Conservation (phyloP, 2,329 filamentous ascomycete genomes). For the Aspergillus cejpii region DNA sequence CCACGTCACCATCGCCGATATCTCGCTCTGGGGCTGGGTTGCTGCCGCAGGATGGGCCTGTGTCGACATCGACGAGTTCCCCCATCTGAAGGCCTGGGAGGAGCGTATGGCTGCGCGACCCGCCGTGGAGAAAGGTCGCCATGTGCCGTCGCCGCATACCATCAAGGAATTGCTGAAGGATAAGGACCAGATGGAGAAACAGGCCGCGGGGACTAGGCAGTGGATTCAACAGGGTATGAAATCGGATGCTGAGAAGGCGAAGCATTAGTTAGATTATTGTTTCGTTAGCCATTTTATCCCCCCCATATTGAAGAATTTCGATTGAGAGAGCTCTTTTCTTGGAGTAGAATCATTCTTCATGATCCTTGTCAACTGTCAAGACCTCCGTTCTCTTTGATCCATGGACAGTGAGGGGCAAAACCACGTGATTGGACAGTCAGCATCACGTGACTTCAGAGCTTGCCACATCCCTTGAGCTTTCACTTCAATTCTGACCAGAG, state of each 20-base stretch:
- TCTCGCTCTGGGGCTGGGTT: slow-evolving; percentile 75
- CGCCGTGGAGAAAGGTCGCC: slow-evolving; percentile 65
- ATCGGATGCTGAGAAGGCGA: slow-evolving; percentile 51
- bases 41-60: slow-evolving; percentile 54
- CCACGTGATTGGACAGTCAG: not conserved
- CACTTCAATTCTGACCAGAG: not conserved
- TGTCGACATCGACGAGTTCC: slow-evolving; percentile 67
- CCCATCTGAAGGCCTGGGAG: slow-evolving; percentile 69
- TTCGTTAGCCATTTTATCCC: no score
- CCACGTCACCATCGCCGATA: slow-evolving; percentile 57
- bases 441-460: slow-evolving; percentile 12
- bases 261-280: slow-evolving; percentile 12
- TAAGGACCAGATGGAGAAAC: slow-evolving; percentile 52
- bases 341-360: no score
- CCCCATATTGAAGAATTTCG: no score
- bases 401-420: not conserved
- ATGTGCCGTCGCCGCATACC: slow-evolving; percentile 61
- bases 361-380: no score
- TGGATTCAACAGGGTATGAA: slow-evolving; percentile 69
- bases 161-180: slow-evolving; percentile 55
- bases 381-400: not conserved
- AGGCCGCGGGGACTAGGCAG: slow-evolving; percentile 46
- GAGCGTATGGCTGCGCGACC: slow-evolving; percentile 62
- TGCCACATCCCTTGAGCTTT: slow-evolving; percentile 7
- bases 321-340: no score